Percentiles rank a stretch among this genome's conserved stretches.
Conservation (phyloP, 2,329 filamentous ascomycete species). For the Exserohilum turcica region DNA sequence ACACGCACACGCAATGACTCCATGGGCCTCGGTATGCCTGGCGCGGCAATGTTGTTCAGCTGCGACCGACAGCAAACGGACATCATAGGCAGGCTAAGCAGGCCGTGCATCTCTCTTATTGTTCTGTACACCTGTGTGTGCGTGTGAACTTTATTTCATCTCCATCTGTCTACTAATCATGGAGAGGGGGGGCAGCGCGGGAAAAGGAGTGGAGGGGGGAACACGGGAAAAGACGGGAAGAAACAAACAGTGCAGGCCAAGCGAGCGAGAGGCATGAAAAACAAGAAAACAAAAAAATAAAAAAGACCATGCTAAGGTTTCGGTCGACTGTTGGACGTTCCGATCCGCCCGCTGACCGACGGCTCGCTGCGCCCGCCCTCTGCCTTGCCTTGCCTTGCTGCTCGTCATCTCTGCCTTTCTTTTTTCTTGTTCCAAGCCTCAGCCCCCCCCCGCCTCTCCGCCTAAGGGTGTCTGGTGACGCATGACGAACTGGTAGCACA, state of each 20-base stretch:
- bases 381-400: background rate
- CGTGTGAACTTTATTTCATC: no score
- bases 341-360: conserved; percentile 1
- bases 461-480: conserved; percentile 1
- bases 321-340: conserved; percentile 13
- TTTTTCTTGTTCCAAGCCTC: no score
- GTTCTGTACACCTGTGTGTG: no score
- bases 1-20: background rate
- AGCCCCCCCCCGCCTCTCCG: background rate
- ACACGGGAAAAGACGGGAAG: background rate
- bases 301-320: background rate
- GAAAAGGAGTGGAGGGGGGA: background rate
- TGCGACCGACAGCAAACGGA: no score
- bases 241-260: background rate
- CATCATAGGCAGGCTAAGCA: no score
- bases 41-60: no score
- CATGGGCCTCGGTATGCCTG: no score
- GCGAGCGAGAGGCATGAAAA: background rate
- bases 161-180: no score
- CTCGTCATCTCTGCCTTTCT: conserved; percentile 4
- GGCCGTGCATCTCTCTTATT: no score
- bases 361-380: no score
- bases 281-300: background rate
- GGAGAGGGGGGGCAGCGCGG: no score
- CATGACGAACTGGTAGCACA: background rate